Evolutionary conservation across 2,329 filamentous ascomycete species (phyloP).

Genomic region (Fusarium xylarioides): DNA sequence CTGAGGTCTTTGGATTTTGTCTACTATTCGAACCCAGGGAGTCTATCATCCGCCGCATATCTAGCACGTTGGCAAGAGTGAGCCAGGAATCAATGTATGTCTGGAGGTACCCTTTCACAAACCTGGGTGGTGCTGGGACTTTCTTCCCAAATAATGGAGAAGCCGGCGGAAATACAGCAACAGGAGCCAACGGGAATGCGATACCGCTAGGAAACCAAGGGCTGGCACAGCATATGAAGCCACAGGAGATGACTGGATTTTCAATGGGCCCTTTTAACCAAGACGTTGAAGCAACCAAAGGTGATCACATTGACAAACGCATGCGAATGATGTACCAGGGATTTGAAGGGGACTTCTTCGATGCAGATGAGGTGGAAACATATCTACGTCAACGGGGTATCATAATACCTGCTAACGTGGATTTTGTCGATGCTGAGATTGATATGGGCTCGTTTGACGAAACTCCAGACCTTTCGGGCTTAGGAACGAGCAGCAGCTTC

Average conservation of each 20-base stretch:
- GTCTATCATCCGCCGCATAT: slow-evolving; percentile 55
- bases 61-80: slow-evolving; percentile 44
- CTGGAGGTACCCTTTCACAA: slow-evolving; percentile 69
- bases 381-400: slow-evolving; percentile 74
- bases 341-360: slow-evolving; percentile 79
- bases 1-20: slow-evolving; percentile 75
- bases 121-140: slow-evolving; percentile 74
- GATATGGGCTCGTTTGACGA: slow-evolving; percentile 53
- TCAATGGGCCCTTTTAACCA: slow-evolving; percentile 60
- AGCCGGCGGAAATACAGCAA: neutral
- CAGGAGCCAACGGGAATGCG: neutral
- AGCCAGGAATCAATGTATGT: slow-evolving; percentile 61
- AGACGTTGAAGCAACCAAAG: slow-evolving; percentile 51
- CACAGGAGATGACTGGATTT: slow-evolving; percentile 39
- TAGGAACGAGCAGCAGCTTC: slow-evolving; percentile 7
- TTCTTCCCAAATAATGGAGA: slow-evolving; percentile 58
- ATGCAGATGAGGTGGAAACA: slow-evolving; percentile 78
- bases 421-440: slow-evolving; percentile 69
- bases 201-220: slow-evolving; percentile 52
- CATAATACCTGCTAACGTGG: slow-evolving; percentile 66
- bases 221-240: slow-evolving; percentile 38
- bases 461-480: slow-evolving; percentile 4
- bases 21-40: slow-evolving; percentile 66
- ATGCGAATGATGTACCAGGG: slow-evolving; percentile 66
- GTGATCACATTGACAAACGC: slow-evolving; percentile 55